Percentiles rank a stretch among this genome's conserved stretches.
phyloP scores from a whole-genome alignment of 441 rosid species.

The Macaranga tanarius region DNA sequence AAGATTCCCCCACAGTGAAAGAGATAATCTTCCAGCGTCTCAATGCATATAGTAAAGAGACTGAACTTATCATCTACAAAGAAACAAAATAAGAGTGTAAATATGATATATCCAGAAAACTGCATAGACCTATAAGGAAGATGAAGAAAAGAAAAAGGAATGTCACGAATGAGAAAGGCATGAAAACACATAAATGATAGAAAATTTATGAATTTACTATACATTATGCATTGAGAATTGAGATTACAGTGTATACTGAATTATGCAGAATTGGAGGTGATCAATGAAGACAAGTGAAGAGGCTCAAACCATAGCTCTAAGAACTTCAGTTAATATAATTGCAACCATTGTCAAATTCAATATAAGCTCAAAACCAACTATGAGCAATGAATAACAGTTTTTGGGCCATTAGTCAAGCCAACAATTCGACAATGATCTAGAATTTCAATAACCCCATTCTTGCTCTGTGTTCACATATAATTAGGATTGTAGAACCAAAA shows the following conservation, averaged over 20 bases:
- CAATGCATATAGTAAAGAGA: constrained; percentile 63
- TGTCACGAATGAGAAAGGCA: not conserved
- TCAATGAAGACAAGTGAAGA: not conserved
- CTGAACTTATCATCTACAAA: constrained; percentile 72
- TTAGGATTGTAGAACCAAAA: not conserved
- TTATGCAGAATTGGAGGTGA: not conserved
- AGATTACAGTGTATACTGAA: not conserved
- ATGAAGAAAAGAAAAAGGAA: not conserved
- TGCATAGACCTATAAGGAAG: too few species aligned
- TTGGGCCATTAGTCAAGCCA: not conserved
- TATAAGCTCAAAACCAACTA: not conserved
- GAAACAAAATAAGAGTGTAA: constrained; percentile 16
- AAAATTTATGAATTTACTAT: not conserved
- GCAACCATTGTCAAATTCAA: not conserved
- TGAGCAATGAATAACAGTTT: not conserved
- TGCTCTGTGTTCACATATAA: not conserved
- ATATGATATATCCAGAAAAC: not conserved
- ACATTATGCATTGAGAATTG: not conserved
- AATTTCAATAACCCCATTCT: not conserved
- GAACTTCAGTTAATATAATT: not conserved
- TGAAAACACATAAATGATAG: not conserved
- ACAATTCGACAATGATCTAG: not conserved
- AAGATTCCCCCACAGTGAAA: constrained; percentile 58
- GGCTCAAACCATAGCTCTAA: not conserved
- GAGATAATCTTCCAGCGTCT: constrained; percentile 68